Percentiles rank a stretch among this genome's conserved stretches.
Conservation (phyloP, 1,284 basidiomycete species). For the Fistulina hepatica region DNA sequence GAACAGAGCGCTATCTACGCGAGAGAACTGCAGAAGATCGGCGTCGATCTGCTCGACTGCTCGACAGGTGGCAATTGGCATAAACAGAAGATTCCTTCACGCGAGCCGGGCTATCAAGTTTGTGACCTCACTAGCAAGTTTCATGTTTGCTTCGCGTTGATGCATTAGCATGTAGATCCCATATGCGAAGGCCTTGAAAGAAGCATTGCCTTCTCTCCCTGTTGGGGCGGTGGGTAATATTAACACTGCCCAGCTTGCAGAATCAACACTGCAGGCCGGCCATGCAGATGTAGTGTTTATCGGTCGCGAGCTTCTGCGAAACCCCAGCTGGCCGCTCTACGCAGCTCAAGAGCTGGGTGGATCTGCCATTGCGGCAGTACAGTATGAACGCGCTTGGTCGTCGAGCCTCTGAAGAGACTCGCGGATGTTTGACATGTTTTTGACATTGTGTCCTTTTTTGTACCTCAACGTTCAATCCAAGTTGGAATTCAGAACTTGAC, state of each 20-base stretch:
- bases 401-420: too few relatives aligned
- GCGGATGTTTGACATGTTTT: too few relatives aligned
- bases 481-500: too few relatives aligned
- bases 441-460: too few relatives aligned
- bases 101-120: slow-evolving; percentile 61
- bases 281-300: slow-evolving; percentile 62
- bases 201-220: slow-evolving; percentile 41
- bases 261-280: slow-evolving; percentile 52
- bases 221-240: slow-evolving; percentile 70
- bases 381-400: too few relatives aligned
- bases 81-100: slow-evolving; percentile 41
- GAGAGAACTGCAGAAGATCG: slow-evolving; percentile 45
- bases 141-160: background rate
- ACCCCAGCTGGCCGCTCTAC: slow-evolving; percentile 44
- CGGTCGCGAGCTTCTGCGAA: slow-evolving; percentile 52
- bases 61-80: slow-evolving; percentile 61
- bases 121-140: too few relatives aligned
- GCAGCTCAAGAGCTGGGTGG: slow-evolving; percentile 51
- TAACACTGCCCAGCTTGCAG: slow-evolving; percentile 51
- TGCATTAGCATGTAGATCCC: slow-evolving; percentile 47
- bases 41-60: slow-evolving; percentile 65
- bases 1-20: slow-evolving; percentile 61
- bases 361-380: too few relatives aligned
- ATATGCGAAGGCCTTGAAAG: slow-evolving; percentile 62
- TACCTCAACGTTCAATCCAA: too few relatives aligned